A percentile compares a stretch with the other conserved stretches of the same genome.
phyloP scores from a whole-genome alignment of 2,329 filamentous ascomycete species.

The Orbilia javanica region DNA sequence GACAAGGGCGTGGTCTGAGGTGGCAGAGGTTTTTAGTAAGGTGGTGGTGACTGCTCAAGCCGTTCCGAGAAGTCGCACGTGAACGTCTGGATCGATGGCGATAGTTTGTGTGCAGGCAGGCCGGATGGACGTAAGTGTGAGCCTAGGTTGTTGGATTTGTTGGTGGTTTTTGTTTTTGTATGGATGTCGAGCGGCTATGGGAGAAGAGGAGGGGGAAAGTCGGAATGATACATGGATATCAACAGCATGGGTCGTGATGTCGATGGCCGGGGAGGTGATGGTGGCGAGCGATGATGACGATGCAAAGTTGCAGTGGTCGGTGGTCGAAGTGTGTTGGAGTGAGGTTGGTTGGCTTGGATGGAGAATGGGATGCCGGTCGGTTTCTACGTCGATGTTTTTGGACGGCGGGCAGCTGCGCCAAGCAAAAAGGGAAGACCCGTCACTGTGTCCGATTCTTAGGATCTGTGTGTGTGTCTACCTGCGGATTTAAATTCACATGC shows the following conservation, averaged over 20 bases:
- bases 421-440: conserved; percentile 1
- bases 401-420: conserved; percentile 14
- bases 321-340: background rate
- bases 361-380: background rate
- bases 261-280: background rate
- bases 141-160: conserved; percentile 1
- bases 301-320: background rate
- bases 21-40: conserved; percentile 29
- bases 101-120: conserved; percentile 13
- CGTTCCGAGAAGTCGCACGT: conserved; percentile 58
- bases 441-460: no score
- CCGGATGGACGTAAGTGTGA: background rate
- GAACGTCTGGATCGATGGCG: conserved; percentile 33
- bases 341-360: conserved; percentile 5
- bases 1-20: conserved; percentile 24
- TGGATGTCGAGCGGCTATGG: conserved; percentile 17
- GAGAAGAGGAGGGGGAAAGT: conserved; percentile 4
- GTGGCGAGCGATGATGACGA: background rate
- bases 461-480: no score
- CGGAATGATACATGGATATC: background rate
- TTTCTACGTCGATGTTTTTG: conserved; percentile 5
- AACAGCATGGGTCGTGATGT: conserved; percentile 7
- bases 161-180: background rate
- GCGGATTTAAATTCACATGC: background rate
- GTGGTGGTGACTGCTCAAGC: conserved; percentile 57